Percentiles rank a stretch among this genome's conserved stretches.
These are phyloP conservation scores for Alternaria infectoria DNA, from an alignment of 2,329 filamentous ascomycete genomes.

Conservation along the genomic window DNA sequence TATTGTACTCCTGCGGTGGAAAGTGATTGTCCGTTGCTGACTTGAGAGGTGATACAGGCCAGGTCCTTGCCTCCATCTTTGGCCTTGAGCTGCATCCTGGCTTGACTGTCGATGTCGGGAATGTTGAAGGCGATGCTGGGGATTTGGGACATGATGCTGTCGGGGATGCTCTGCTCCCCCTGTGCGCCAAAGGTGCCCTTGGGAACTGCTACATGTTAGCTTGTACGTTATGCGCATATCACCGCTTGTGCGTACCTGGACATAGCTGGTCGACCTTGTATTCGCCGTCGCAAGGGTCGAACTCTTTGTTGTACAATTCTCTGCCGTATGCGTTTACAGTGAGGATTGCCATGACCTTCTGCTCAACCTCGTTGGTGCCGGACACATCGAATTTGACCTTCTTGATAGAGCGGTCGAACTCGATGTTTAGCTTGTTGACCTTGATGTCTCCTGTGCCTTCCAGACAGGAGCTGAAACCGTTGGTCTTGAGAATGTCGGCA, in stretches of 20 bases:
- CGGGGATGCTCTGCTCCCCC: conserved; percentile 75
- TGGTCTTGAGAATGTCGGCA: conserved; percentile 76
- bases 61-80: conserved; percentile 67
- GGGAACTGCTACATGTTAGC: conserved; percentile 64
- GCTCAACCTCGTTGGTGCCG: conserved; percentile 73
- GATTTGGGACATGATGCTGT: conserved; percentile 74
- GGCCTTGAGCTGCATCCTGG: conserved; percentile 75
- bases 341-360: conserved; percentile 81
- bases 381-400: conserved; percentile 81
- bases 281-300: conserved; percentile 77
- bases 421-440: conserved; percentile 76
- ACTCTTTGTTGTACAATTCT: conserved; percentile 76
- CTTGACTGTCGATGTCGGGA: conserved; percentile 86
- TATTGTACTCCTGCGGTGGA: conserved; percentile 79
- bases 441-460: conserved; percentile 64
- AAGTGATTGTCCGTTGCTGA: conserved; percentile 87
- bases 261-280: conserved; percentile 78
- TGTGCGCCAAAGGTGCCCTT: conserved; percentile 73
- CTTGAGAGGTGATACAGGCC: conserved; percentile 80
- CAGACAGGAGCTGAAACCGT: conserved; percentile 78
- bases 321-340: conserved; percentile 84
- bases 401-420: conserved; percentile 77
- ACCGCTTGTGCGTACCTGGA: conserved; percentile 65
- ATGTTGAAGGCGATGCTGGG: conserved; percentile 88
- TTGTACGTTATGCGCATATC: neutral